Percentiles rank a stretch among this genome's conserved stretches.
Conservation (phyloP, 225 moss, liverwort and hornwort species). For the Ulota crispa region DNA sequence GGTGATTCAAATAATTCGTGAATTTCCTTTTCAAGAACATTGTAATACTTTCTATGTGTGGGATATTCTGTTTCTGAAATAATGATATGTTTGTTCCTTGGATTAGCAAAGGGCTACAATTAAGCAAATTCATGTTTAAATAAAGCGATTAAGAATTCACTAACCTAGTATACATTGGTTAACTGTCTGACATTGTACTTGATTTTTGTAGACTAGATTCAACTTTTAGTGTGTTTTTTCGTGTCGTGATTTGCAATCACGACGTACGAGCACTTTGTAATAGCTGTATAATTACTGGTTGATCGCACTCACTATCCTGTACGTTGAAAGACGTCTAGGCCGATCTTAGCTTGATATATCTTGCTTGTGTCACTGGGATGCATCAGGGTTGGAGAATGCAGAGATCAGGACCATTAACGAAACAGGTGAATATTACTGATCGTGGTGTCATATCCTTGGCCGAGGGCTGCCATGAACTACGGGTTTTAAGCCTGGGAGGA, state of each 20-base stretch:
- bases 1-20: conserved; percentile 36
- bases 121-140: not conserved
- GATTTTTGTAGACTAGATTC: conserved; percentile 6
- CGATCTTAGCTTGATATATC: conserved; percentile 15
- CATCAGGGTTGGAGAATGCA: conserved; percentile 54
- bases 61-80: conserved; percentile 1
- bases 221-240: not conserved
- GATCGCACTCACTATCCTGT: not conserved
- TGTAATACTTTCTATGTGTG: not conserved
- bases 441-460: conserved; percentile 70
- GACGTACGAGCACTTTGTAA: not conserved
- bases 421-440: conserved; percentile 56
- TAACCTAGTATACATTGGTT: not conserved
- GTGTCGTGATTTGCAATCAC: not conserved
- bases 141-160: conserved; percentile 9
- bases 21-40: not conserved
- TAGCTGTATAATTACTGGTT: conserved; percentile 1
- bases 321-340: not conserved
- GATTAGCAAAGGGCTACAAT: not conserved
- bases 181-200: not conserved
- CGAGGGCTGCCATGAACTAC: conserved; percentile 76
- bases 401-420: conserved; percentile 42
- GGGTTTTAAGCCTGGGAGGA: conserved; percentile 75
- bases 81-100: not conserved
- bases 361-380: conserved; percentile 22